Base-by-base conservation (phyloP, 129 eudicot species). In the Arctium minus region DNA sequence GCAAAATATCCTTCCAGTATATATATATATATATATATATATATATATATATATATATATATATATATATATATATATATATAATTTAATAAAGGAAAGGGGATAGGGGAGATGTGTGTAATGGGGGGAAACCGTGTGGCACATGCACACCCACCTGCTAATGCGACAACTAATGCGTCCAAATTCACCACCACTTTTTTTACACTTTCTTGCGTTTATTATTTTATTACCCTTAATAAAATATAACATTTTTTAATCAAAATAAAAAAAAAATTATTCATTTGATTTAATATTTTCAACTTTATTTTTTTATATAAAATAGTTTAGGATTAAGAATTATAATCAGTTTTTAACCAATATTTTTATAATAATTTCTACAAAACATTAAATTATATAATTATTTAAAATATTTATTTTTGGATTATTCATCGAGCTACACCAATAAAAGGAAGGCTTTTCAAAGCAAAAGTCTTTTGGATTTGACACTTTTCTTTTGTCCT, bases 91-190 rank as follows among this genome's bases (percentile, higher is more conserved):
- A 56, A 56, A 56, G 67, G 29, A 17, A 56, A 56, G 67, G 18
- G 67, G 67, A 60, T n/a, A 60, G 68, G 68, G 68, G 68, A 60
- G 68, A 60, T 60, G 68, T 60, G 87, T 79, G 80, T 84, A 31
- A 60, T 60, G 68, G 62, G 80, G 48, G 71, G 75, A 73, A 72
- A 84, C 86, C 84, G 91, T 91, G 92, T 85, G 92, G 91, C 92
- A 85, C 92, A 87, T 84, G 91, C 87, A 76, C 78, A 84, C 53
- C 92, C 92, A 87, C 92, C 86, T 84, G 77, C 85, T 83, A 30
- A 86, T 85, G 79, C 87, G 90, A 88, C 94, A 90, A 88, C 75
- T 60, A 83, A 86, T 90, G 85, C 84, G 86, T 83, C 89, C 91
- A 90, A 85, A 79, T 74, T 81, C 79, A 67, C 86, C 48, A 88